A percentile compares a stretch with the other conserved stretches of the same genome.
Evolutionary conservation across 345 rosid genomes (phyloP).

Genomic region (Citrus mangshanensis): DNA sequence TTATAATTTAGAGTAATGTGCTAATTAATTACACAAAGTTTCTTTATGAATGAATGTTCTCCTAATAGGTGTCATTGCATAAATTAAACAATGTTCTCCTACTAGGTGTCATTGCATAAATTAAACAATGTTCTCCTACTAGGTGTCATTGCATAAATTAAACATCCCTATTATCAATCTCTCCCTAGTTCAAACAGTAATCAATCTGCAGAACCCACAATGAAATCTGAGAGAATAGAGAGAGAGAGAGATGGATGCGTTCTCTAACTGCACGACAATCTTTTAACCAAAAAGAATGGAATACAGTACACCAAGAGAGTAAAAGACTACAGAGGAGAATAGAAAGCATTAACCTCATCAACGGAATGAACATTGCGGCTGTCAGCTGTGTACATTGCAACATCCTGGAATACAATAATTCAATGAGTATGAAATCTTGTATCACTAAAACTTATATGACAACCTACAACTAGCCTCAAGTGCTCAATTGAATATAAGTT

Average conservation of each 20-base stretch:
- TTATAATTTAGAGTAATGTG: background rate
- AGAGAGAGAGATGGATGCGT: background rate
- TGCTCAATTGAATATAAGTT: background rate
- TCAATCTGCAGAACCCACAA: background rate
- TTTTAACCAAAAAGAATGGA: no score
- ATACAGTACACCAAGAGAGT: background rate
- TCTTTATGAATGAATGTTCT: background rate
- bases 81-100: background rate
- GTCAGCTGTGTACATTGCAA: constrained; percentile 87
- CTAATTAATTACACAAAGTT: background rate
- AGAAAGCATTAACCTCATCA: constrained; percentile 60
- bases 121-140: background rate
- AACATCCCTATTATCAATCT: background rate
- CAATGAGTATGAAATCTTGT: background rate
- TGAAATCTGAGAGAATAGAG: background rate
- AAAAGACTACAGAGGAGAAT: background rate
- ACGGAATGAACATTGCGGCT: constrained; percentile 76
- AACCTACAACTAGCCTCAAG: background rate
- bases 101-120: background rate
- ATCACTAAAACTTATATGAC: background rate
- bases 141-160: background rate
- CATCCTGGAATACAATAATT: constrained; percentile 50
- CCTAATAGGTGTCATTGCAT: background rate
- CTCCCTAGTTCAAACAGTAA: background rate
- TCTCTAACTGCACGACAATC: no score